These are phyloP conservation scores for Agrostemma githago DNA, from an alignment of 148 eudicot species.

Conservation along the genomic window DNA sequence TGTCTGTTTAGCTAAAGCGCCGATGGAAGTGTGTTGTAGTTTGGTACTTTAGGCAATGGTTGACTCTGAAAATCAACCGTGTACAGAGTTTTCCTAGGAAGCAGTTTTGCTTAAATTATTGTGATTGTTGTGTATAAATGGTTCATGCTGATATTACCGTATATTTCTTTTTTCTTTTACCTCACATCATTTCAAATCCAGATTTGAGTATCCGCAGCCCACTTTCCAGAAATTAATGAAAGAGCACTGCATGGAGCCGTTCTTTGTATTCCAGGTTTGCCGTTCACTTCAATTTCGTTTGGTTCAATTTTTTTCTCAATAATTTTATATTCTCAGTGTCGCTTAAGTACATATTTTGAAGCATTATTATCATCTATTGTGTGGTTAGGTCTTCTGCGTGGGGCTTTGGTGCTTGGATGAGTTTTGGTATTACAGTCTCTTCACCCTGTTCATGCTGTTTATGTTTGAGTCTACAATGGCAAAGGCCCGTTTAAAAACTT, in stretches of 20 bases:
- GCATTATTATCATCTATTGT: not conserved
- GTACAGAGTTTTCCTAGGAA: not conserved
- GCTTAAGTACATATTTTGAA: not conserved
- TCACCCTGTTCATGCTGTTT: constrained; percentile 89
- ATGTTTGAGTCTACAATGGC: constrained; percentile 99
- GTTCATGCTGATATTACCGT: not conserved
- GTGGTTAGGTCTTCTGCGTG: constrained; percentile 84
- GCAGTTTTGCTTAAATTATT: not conserved
- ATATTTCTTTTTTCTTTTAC: constrained; percentile 3
- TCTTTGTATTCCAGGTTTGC: constrained; percentile 94
- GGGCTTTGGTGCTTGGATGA: constrained; percentile 99
- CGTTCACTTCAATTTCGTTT: constrained; percentile 7
- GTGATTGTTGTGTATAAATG: not conserved
- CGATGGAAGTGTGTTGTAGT: not conserved
- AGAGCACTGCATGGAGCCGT: constrained; percentile 99
- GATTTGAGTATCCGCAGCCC: constrained; percentile 98
- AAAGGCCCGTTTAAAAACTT: constrained; percentile 86
- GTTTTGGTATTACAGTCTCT: constrained; percentile 94
- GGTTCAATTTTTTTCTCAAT: not conserved
- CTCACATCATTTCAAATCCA: constrained; percentile 28
- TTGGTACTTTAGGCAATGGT: not conserved
- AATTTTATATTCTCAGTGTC: constrained; percentile 1
- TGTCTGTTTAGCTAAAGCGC: not conserved
- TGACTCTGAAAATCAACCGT: not conserved
- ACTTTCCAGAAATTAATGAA: constrained; percentile 95